Percentiles rank a stretch among this genome's conserved stretches.
phyloP scores from a whole-genome alignment of 1,284 basidiomycete genomes.

The Leccinum solheimii region DNA sequence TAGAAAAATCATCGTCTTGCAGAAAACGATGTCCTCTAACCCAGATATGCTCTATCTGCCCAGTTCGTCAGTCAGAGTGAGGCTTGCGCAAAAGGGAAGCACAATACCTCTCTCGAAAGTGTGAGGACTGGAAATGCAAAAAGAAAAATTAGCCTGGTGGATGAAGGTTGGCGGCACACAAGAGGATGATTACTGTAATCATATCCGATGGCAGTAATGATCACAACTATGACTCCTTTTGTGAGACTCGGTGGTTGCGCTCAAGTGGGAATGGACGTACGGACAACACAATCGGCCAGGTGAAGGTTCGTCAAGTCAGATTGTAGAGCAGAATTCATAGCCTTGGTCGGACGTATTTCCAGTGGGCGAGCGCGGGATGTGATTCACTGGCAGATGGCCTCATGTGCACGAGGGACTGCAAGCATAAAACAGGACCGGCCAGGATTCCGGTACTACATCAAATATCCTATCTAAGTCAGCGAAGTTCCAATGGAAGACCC shows the following conservation, averaged over 20 bases:
- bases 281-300: neutral
- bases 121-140: neutral
- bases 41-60: neutral
- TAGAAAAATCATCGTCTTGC: neutral
- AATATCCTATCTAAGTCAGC: neutral
- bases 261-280: neutral
- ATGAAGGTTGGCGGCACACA: neutral
- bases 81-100: neutral
- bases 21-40: neutral
- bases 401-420: neutral
- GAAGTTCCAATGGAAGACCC: neutral
- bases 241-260: neutral
- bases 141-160: neutral
- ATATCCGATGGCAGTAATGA: conserved; percentile 8
- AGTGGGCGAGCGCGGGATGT: neutral
- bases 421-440: neutral
- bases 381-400: neutral
- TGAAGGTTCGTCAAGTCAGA: neutral
- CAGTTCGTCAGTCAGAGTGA: neutral
- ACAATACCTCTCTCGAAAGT: neutral
- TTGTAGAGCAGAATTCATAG: neutral
- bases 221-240: neutral
- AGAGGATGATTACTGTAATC: conserved; percentile 11
- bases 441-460: neutral
- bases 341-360: neutral